These are phyloP conservation scores for Bocquillonia castaneifolia DNA, from an alignment of 441 rosid genomes.

Conservation along the genomic window DNA sequence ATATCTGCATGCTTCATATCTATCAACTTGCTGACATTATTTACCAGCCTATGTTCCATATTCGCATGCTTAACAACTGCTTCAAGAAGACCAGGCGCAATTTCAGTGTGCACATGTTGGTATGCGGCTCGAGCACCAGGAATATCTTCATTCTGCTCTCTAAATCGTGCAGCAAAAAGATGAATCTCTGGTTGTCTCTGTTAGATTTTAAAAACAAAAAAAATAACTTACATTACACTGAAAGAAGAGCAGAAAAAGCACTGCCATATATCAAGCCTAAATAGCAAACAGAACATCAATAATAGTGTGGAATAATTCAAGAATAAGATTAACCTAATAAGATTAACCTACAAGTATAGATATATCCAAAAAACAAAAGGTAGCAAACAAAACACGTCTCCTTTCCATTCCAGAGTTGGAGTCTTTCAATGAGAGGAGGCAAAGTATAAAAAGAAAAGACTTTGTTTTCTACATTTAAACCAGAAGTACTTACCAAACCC, in stretches of 20 bases:
- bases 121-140: slow-evolving; percentile 84
- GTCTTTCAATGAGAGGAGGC: not conserved
- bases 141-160: slow-evolving; percentile 81
- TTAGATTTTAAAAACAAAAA: slow-evolving; percentile 20
- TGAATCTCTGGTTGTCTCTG: slow-evolving; percentile 96
- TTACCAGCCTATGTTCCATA: slow-evolving; percentile 84
- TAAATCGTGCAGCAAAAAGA: slow-evolving; percentile 81
- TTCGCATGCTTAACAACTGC: slow-evolving; percentile 92
- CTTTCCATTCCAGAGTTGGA: not conserved
- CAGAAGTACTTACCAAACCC: no score
- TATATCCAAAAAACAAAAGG: no score
- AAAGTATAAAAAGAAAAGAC: no score
- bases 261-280: not conserved
- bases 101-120: slow-evolving; percentile 78
- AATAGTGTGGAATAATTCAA: not conserved
- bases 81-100: slow-evolving; percentile 91
- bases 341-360: no score
- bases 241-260: not conserved
- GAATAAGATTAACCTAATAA: not conserved
- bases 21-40: slow-evolving; percentile 15
- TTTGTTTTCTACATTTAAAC: no score
- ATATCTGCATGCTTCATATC: slow-evolving; percentile 67
- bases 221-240: not conserved
- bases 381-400: not conserved
- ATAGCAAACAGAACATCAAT: not conserved